A percentile compares a stretch with the other conserved stretches of the same genome.
phyloP scores from a whole-genome alignment of 1,284 basidiomycete genomes.

The Ganoderma lucidum region DNA sequence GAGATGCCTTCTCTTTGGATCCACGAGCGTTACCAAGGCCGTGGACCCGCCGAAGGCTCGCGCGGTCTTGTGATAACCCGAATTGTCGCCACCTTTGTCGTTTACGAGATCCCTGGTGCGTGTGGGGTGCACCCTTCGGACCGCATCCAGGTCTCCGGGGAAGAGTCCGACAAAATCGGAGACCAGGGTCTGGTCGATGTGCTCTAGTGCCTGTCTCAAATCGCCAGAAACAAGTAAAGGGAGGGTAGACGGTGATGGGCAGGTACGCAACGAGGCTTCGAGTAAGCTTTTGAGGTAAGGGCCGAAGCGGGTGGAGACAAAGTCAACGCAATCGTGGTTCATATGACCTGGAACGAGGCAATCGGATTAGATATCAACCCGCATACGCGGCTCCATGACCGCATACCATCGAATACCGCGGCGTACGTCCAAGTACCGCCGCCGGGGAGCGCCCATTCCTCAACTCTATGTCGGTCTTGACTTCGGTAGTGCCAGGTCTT shows the following conservation, averaged over 20 bases:
- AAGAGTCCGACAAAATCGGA: conserved; percentile 54
- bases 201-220: conserved; percentile 49
- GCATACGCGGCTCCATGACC: conserved; percentile 5
- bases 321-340: conserved; percentile 66
- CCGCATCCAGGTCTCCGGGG: conserved; percentile 42
- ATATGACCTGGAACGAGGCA: conserved; percentile 57
- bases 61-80: conserved; percentile 44
- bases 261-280: conserved; percentile 46
- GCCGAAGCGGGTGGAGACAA: conserved; percentile 55
- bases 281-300: conserved; percentile 53
- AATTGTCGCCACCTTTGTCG: conserved; percentile 33
- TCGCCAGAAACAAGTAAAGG: conserved; percentile 51
- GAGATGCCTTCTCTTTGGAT: conserved; percentile 57
- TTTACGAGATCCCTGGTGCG: conserved; percentile 40
- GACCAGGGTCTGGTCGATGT: conserved; percentile 54
- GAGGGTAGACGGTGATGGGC: conserved; percentile 39
- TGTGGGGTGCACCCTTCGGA: conserved; percentile 35
- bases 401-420: conserved; percentile 67
- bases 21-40: conserved; percentile 61
- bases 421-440: conserved; percentile 68
- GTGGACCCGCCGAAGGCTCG: conserved; percentile 71
- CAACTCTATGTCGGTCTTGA: conserved; percentile 63
- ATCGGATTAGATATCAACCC: conserved; percentile 15
- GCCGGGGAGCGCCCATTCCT: conserved; percentile 61
- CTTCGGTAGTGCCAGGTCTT: conserved; percentile 52